Evolutionary conservation across 73 alveolate species (phyloP), one percentile per base, ranked within the genome.

Genomic region (Paramecium sexaurelia): DNA sequence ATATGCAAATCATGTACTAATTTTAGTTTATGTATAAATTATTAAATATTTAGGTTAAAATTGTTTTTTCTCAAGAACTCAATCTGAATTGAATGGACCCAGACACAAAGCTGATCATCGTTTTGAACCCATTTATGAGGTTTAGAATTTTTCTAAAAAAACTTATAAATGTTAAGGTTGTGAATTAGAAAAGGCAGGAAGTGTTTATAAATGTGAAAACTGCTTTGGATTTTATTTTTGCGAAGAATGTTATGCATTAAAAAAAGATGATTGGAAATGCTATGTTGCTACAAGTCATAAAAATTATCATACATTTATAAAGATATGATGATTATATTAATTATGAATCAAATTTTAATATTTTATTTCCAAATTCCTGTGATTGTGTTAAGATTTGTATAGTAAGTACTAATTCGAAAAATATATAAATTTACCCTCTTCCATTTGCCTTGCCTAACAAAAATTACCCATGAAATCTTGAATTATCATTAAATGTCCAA

Each of bases 1-100:
- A 89, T 93, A 10, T 96, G 99, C 92, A 94, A 94, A 55, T 92
- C 92, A 35, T 96, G 99, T 84, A 75, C 93, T 33, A 92, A 94
- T 32, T 95, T 93, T 43, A 89, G 89, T 22, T 87, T 92, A 69
- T 92, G 96, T 92, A 92, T 32, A 11, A 15, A 19, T 40, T 17
- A 27, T 27, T 7, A 6, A 27, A 26, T 68, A 68, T 88, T 73
- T 92, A 55, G 95, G 99, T 67, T 85, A 96, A 90, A 96, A 95
- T 40, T 96, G 99, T 75, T 96, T 84, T 89, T 96, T 96, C 56
- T 85, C 91, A 27, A 66, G 87, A 26, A 55, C 89, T 22, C 20
- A 33, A 69, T 75, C 68, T 17, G 87, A 75, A 24, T 43, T 88
- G 13, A 41, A 37, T 68, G 87, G 87, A 1, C 55, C 55, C 41